A percentile compares a stretch with the other conserved stretches of the same genome.
Conservation (phyloP, 768 basidiomycete species). For the Pleurotus cornucopiae region DNA sequence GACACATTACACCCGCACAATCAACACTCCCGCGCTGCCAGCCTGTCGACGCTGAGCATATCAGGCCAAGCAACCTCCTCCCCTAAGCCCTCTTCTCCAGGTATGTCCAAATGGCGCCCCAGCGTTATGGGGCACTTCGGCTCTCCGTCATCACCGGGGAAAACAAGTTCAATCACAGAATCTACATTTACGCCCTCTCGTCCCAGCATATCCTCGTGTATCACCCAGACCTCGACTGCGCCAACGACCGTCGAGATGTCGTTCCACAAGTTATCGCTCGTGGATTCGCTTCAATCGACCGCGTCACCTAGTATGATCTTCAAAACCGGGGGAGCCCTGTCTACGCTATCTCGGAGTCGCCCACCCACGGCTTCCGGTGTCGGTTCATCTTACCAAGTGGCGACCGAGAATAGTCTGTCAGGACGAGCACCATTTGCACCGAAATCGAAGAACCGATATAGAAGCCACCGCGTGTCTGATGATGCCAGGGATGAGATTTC, state of each 20-base stretch:
- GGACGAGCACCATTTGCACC: conserved; percentile 15
- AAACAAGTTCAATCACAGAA: conserved; percentile 35
- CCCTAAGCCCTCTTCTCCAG: conserved; percentile 16
- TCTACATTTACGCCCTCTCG: conserved; percentile 39
- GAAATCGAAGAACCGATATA: conserved; percentile 14
- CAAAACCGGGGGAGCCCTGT: background rate
- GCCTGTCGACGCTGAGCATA: conserved; percentile 38
- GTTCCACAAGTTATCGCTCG: conserved; percentile 34
- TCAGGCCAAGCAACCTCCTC: conserved; percentile 15
- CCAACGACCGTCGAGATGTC: conserved; percentile 42
- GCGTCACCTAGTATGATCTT: conserved; percentile 8
- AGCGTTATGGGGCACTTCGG: conserved; percentile 63
- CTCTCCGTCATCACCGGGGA: conserved; percentile 40
- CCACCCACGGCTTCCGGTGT: conserved; percentile 16
- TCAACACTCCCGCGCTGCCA: conserved; percentile 45
- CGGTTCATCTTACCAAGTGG: conserved; percentile 6
- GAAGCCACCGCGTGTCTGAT: background rate
- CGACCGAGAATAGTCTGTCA: conserved; percentile 7
- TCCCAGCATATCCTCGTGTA: conserved; percentile 58
- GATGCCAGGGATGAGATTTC: background rate
- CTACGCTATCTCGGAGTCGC: conserved; percentile 8
- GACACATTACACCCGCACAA: conserved; percentile 20
- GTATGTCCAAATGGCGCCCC: conserved; percentile 54
- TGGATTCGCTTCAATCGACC: conserved; percentile 33
- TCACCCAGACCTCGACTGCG: conserved; percentile 48